phyloP scores from a whole-genome alignment of 2,329 filamentous ascomycete species.

The Sphaerulina populicola region DNA sequence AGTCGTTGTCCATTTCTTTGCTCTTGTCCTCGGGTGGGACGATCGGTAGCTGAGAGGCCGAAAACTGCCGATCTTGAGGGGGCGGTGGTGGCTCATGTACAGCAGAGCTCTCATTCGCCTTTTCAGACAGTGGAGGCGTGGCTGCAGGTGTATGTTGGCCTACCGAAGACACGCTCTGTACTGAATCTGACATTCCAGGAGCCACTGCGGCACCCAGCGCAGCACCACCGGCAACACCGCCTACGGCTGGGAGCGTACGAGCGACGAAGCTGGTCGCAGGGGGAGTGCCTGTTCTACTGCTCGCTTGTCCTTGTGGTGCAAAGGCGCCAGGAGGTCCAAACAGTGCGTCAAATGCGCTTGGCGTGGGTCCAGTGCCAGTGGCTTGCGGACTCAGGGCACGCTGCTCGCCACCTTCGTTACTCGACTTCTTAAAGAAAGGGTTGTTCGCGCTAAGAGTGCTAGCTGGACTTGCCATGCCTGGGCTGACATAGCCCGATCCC shows the following conservation, averaged over 20 bases:
- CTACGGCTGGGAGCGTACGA: slow-evolving; percentile 17
- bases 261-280: slow-evolving; percentile 29
- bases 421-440: slow-evolving; percentile 73
- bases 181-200: slow-evolving; percentile 24
- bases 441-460: slow-evolving; percentile 57
- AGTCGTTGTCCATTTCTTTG: slow-evolving; percentile 47
- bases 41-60: slow-evolving; percentile 66
- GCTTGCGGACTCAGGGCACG: slow-evolving; percentile 23
- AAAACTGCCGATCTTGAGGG: slow-evolving; percentile 68
- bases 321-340: slow-evolving; percentile 39
- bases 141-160: slow-evolving; percentile 50
- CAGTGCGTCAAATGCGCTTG: slow-evolving; percentile 33
- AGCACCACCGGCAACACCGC: slow-evolving; percentile 7
- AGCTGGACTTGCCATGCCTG: slow-evolving; percentile 20
- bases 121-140: slow-evolving; percentile 50
- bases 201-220: slow-evolving; percentile 7
- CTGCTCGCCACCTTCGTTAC: slow-evolving; percentile 20
- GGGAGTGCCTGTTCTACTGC: slow-evolving; percentile 26
- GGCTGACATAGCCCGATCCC: slow-evolving; percentile 4
- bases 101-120: slow-evolving; percentile 47
- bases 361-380: slow-evolving; percentile 25
- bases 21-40: slow-evolving; percentile 45
- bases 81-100: slow-evolving; percentile 56
- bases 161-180: slow-evolving; percentile 24
- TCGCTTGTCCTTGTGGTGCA: slow-evolving; percentile 24